These are phyloP conservation scores for Carallia brachiata DNA, from an alignment of 345 rosid genomes.

Conservation along the genomic window DNA sequence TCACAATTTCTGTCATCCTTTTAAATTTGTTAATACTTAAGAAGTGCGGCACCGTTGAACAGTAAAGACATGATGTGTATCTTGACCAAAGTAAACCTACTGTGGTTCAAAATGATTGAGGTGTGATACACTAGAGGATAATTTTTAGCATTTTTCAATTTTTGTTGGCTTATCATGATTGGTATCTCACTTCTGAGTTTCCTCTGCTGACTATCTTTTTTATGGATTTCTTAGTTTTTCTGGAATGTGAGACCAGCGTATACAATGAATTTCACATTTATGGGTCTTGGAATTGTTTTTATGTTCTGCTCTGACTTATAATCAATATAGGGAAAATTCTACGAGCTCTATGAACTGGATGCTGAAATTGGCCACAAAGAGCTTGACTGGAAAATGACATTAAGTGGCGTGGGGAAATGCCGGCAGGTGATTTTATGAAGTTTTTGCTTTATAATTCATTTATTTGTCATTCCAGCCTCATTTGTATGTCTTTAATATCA, in stretches of 20 bases:
- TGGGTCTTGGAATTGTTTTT: slow-evolving; percentile 6
- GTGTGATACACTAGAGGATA: too few relatives aligned
- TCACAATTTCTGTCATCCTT: too few relatives aligned
- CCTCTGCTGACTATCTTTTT: too few relatives aligned
- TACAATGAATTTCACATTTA: not conserved
- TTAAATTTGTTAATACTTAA: too few relatives aligned
- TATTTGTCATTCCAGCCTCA: not conserved
- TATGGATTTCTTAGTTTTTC: not conserved
- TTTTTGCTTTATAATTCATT: slow-evolving; percentile 3
- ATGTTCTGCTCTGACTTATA: slow-evolving; percentile 20
- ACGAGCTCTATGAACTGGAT: slow-evolving; percentile 94
- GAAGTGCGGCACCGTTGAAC: too few relatives aligned
- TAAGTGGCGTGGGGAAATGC: slow-evolving; percentile 93
- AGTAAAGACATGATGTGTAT: too few relatives aligned
- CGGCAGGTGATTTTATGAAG: slow-evolving; percentile 61
- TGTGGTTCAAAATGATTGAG: too few relatives aligned
- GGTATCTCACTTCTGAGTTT: too few relatives aligned
- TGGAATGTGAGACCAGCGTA: not conserved
- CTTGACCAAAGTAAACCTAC: too few relatives aligned
- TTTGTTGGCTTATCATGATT: not conserved
- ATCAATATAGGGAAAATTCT: slow-evolving; percentile 72
- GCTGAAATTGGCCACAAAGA: slow-evolving; percentile 95
- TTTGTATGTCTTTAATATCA: not conserved
- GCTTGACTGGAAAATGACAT: slow-evolving; percentile 93
- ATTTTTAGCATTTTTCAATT: too few relatives aligned